Evolutionary conservation across 352 stramenopile genomes (phyloP).

Genomic region (Globisporangium splendens): DNA sequence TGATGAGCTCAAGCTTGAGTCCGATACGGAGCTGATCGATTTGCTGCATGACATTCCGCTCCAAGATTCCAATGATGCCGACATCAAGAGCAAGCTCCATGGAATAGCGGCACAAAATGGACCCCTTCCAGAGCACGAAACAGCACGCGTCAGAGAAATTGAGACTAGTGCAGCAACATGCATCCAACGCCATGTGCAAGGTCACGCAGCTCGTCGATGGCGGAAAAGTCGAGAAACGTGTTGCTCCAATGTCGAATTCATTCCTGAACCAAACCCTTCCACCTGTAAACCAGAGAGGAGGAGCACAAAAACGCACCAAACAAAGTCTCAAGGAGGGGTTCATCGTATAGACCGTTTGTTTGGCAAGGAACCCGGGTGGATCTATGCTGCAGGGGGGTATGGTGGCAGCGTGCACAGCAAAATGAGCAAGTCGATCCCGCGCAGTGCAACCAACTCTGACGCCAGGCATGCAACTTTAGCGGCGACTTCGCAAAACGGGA

Average conservation of each 20-base stretch:
- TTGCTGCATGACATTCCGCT: constrained; percentile 25
- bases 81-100: not conserved
- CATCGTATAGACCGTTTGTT: no score
- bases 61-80: constrained; percentile 1
- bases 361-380: not conserved
- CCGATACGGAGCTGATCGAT: constrained; percentile 41
- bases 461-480: no score
- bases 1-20: constrained; percentile 17
- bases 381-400: not conserved
- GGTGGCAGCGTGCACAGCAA: no score
- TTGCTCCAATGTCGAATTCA: not conserved
- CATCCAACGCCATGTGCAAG: constrained; percentile 27
- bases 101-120: no score
- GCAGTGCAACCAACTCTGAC: not conserved
- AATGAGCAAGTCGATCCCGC: no score
- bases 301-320: not conserved
- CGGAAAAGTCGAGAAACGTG: not conserved
- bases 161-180: constrained; percentile 16
- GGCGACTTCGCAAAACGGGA: no score
- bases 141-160: constrained; percentile 2
- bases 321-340: not conserved
- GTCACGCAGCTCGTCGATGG: not conserved
- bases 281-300: not conserved
- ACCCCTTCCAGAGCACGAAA: not conserved
- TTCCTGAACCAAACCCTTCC: not conserved